A percentile compares a stretch with the other conserved stretches of the same genome.
phyloP scores from a whole-genome alignment of 257 asterid genomes.

The Gentiana macrophylla region DNA sequence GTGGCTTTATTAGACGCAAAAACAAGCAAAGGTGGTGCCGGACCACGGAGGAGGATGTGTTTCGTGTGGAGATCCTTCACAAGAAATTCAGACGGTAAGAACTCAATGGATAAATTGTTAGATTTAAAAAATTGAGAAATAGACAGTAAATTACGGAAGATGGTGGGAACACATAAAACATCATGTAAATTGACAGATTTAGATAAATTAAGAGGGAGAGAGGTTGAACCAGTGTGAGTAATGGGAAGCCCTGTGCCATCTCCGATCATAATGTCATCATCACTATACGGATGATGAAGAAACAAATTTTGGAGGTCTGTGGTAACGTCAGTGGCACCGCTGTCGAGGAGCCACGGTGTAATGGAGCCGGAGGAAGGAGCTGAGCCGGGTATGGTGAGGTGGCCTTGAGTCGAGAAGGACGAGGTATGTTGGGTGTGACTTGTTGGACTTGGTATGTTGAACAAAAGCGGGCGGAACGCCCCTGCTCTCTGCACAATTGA shows the following conservation, averaged over 20 bases:
- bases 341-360: constrained; percentile 3
- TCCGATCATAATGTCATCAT: neutral
- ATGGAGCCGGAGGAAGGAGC: neutral
- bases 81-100: neutral
- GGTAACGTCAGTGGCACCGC: constrained; percentile 3
- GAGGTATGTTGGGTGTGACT: neutral
- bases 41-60: neutral
- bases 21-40: neutral
- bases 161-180: constrained; percentile 5
- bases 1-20: neutral
- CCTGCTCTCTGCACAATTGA: neutral
- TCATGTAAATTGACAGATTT: neutral
- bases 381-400: neutral
- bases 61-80: constrained; percentile 3
- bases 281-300: neutral
- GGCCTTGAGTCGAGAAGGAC: neutral
- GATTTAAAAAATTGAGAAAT: neutral
- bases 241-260: neutral
- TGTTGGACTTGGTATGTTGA: neutral
- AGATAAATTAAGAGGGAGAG: neutral
- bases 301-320: neutral
- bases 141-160: neutral
- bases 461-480: neutral
- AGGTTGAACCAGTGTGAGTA: neutral
- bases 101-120: neutral